Base-by-base conservation (phyloP, 2,329 filamentous ascomycete species). In the Cyphellophora attinorum region DNA sequence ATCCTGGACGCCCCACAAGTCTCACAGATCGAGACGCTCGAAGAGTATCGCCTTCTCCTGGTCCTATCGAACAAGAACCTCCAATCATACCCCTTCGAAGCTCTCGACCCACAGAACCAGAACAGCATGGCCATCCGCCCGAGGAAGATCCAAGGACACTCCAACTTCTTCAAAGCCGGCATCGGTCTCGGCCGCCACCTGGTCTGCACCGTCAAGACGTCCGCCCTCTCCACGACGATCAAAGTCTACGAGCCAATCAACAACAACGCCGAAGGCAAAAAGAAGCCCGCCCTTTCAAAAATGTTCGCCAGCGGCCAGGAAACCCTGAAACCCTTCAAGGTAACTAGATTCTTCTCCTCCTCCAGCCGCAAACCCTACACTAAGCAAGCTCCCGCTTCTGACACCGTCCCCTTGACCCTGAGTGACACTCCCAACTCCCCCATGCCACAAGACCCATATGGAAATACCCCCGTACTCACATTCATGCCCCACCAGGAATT, bases 171-270 rank as follows among this genome's bases (percentile, higher is more conserved):
- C 76, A 94, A 93, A 62, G 83, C 86, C 12, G 91, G 91, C 25
- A 93, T 95, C 51, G 96, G 91, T 55, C 72, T 95, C 40, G 88
- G 91, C 19, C 76, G 91, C 42, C 91, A 96, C 55, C 70, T 98
- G 35, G 91, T 98, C 18, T 96, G 89, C 62, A 93, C 85, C 49
- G 91, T 96, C 52, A 96, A 94, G 66, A 93, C 85, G 27, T 89
- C 83, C 12, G 84, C 88, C 3, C 67, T 96, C 19, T 94, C 85
- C 34, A 93, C 85, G 11, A 96, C 89, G 2, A 94, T 98, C 67
- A 96, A 96, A 62, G 91, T 96, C n/a, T 96, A 85, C 60, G 89
- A 98, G 62, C 91, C 91, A 1, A 94, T 93, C 62, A 91, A 96
- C 55, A 82, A 85, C 42, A 81, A 93, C 70, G 81, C 82, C 35